These are phyloP conservation scores for Leucocoprinus leucothites DNA, from an alignment of 768 basidiomycete genomes.

Conservation along the genomic window DNA sequence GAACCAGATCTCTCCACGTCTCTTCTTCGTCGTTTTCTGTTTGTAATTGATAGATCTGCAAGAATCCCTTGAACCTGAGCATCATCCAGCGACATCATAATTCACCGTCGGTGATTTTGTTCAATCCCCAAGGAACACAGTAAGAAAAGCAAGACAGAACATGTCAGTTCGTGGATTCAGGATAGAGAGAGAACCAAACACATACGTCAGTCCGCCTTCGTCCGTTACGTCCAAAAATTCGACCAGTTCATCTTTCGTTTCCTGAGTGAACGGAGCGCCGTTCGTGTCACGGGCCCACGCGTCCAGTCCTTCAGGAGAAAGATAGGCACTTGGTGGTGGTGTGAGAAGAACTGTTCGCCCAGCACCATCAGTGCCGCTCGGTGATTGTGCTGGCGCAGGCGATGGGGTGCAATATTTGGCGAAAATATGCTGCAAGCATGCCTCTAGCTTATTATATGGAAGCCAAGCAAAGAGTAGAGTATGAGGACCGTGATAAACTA, in stretches of 20 bases:
- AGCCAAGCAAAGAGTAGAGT: not conserved
- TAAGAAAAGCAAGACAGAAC: not conserved
- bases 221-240: conserved; percentile 76
- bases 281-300: conserved; percentile 80
- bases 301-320: conserved; percentile 62
- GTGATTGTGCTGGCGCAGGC: conserved; percentile 12
- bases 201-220: conserved; percentile 71
- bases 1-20: conserved; percentile 79
- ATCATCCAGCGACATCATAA: conserved; percentile 1
- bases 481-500: not conserved
- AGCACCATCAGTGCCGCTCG: conserved; percentile 10
- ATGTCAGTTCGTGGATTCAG: conserved; percentile 4
- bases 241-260: conserved; percentile 73
- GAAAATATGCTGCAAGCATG: conserved; percentile 73
- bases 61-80: conserved; percentile 70
- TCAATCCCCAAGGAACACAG: not conserved
- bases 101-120: not conserved
- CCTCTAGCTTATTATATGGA: conserved; percentile 48
- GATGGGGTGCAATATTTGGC: conserved; percentile 69
- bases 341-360: conserved; percentile 28
- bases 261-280: conserved; percentile 73
- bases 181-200: conserved; percentile 13
- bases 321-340: conserved; percentile 54
- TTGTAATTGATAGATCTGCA: conserved; percentile 84
- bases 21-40: conserved; percentile 82